Conservation (phyloP, 768 basidiomycete genomes). For the Boletus sp. region DNA sequence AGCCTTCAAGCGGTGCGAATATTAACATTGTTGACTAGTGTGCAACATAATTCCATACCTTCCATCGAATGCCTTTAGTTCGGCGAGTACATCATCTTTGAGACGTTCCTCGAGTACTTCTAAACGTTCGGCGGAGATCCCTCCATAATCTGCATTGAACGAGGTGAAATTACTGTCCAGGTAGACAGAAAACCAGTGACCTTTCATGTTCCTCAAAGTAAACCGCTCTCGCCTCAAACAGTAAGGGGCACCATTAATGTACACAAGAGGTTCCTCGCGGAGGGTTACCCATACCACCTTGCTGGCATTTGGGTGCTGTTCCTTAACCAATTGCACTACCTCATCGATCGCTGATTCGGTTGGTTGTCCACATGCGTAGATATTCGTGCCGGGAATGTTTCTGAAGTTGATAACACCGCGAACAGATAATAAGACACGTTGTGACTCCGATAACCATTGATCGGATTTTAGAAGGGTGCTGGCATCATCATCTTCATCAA, state of each 20-base stretch:
- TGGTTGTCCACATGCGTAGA: constrained; percentile 94
- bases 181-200: constrained; percentile 32
- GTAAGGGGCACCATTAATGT: constrained; percentile 91
- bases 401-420: constrained; percentile 97
- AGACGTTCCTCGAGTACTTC: constrained; percentile 91
- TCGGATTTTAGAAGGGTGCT: constrained; percentile 92
- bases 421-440: constrained; percentile 62
- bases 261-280: constrained; percentile 89
- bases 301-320: constrained; percentile 55
- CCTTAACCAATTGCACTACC: constrained; percentile 65
- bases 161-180: neutral
- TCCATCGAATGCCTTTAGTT: constrained; percentile 81
- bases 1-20: constrained; percentile 44
- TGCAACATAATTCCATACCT: constrained; percentile 44
- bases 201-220: constrained; percentile 93
- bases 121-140: constrained; percentile 86
- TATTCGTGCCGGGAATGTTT: constrained; percentile 71
- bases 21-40: neutral
- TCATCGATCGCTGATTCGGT: constrained; percentile 80
- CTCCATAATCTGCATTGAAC: constrained; percentile 75
- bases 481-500: neutral
- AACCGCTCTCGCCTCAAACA: constrained; percentile 84
- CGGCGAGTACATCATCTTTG: constrained; percentile 81
- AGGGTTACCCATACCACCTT: constrained; percentile 88
- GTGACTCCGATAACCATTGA: constrained; percentile 79